phyloP scores from a whole-genome alignment of 148 eudicot species.

The Hydrangea macrophylla region DNA sequence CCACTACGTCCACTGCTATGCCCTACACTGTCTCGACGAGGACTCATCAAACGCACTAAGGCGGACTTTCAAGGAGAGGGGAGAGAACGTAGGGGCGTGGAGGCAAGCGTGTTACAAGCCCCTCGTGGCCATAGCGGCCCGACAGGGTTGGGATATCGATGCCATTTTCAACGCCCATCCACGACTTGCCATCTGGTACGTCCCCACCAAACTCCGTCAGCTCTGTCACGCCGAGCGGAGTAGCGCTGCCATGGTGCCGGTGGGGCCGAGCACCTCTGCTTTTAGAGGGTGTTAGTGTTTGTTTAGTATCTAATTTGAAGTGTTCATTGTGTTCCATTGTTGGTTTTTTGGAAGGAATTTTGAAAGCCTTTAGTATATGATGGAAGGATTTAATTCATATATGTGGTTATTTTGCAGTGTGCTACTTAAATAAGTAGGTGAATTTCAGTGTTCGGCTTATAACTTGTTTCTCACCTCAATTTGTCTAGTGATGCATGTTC shows the following conservation, averaged over 20 bases:
- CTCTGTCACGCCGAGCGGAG: slow-evolving; percentile 84
- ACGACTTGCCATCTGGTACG: slow-evolving; percentile 83
- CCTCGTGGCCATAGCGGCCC: slow-evolving; percentile 61
- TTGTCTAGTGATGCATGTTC: too few species aligned
- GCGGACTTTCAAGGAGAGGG: slow-evolving; percentile 73
- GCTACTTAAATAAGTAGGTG: too few species aligned
- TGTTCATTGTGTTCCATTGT: too few species aligned
- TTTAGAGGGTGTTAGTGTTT: background rate
- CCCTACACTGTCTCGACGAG: slow-evolving; percentile 85
- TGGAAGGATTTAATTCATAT: too few species aligned
- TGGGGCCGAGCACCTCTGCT: slow-evolving; percentile 9
- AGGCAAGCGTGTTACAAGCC: slow-evolving; percentile 90
- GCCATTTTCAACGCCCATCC: slow-evolving; percentile 87
- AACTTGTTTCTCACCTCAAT: too few species aligned
- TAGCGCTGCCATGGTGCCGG: slow-evolving; percentile 19
- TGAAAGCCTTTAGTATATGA: too few species aligned
- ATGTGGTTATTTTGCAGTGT: too few species aligned
- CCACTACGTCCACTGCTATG: slow-evolving; percentile 96
- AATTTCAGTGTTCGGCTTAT: too few species aligned
- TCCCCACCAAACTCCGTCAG: slow-evolving; percentile 91
- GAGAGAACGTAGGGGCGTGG: slow-evolving; percentile 92
- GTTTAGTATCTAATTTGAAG: too few species aligned
- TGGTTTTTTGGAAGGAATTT: too few species aligned
- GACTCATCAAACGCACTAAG: slow-evolving; percentile 70
- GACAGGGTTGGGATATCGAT: slow-evolving; percentile 94